These are phyloP conservation scores for Ceratobasidium sp. DNA, from an alignment of 1,284 basidiomycete genomes.

Conservation along the genomic window DNA sequence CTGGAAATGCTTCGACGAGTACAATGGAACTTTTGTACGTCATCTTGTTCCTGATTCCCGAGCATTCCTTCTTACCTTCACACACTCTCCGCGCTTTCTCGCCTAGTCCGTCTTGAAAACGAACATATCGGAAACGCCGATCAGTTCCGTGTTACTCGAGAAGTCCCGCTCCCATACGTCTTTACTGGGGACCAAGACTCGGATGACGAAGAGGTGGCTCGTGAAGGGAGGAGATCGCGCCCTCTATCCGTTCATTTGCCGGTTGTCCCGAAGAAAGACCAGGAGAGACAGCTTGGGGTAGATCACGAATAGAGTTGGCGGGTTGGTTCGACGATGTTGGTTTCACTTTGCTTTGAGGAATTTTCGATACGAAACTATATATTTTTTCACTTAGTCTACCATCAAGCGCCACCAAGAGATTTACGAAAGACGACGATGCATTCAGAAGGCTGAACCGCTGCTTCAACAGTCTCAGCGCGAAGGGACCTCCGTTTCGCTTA, in stretches of 20 bases:
- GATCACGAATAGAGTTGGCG: neutral
- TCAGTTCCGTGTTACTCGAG: slow-evolving; percentile 84
- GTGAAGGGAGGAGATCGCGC: slow-evolving; percentile 10
- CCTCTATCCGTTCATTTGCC: slow-evolving; percentile 19
- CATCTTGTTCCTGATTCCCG: neutral
- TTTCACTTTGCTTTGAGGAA: too few species aligned
- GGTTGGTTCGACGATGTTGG: too few species aligned
- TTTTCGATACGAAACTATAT: too few species aligned
- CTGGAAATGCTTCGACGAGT: slow-evolving; percentile 85
- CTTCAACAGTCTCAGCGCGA: too few species aligned
- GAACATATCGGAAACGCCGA: slow-evolving; percentile 88
- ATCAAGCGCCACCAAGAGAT: too few species aligned
- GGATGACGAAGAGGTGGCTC: slow-evolving; percentile 38
- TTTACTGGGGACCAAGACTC: slow-evolving; percentile 62
- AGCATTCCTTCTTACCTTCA: slow-evolving; percentile 4
- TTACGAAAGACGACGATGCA: too few species aligned
- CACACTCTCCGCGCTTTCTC: too few species aligned
- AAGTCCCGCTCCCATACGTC: slow-evolving; percentile 81
- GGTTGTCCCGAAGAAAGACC: slow-evolving; percentile 5
- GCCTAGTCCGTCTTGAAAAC: slow-evolving; percentile 82
- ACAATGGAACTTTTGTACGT: slow-evolving; percentile 93
- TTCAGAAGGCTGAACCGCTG: too few species aligned
- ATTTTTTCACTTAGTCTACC: too few species aligned
- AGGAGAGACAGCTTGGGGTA: neutral
- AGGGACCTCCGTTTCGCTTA: too few species aligned